A percentile compares a stretch with the other conserved stretches of the same genome.
Evolutionary conservation across 2,329 filamentous ascomycete species (phyloP).

Genomic region (Curvularia spicifera): DNA sequence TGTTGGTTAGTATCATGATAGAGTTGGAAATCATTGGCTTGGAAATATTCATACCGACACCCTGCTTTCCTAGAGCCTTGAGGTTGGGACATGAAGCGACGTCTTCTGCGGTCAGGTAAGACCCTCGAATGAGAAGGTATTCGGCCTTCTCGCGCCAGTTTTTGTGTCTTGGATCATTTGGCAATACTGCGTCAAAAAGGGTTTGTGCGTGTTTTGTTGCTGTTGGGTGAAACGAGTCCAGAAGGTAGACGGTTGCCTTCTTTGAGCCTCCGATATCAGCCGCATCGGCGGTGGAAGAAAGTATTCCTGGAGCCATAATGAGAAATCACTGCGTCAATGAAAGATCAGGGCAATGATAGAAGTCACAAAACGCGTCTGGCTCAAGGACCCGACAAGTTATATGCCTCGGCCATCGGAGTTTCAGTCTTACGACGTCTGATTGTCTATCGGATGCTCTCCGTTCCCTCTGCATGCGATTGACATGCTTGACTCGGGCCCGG

Average conservation of each 20-base stretch:
- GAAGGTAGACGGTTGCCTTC: constrained; percentile 51
- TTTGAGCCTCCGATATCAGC: not conserved
- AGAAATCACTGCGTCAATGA: not conserved
- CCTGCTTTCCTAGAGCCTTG: constrained; percentile 56
- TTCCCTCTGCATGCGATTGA: not conserved
- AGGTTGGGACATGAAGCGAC: constrained; percentile 48
- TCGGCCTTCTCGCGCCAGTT: constrained; percentile 54
- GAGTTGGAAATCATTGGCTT: not conserved
- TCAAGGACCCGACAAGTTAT: not conserved
- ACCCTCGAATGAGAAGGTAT: constrained; percentile 51
- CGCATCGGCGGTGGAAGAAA: not conserved
- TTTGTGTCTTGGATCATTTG: constrained; percentile 42
- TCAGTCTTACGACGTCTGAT: not conserved
- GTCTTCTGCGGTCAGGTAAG: constrained; percentile 50
- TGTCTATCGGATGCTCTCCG: not conserved
- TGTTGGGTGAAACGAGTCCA: constrained; percentile 51
- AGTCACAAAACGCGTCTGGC: not conserved
- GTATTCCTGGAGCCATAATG: not conserved
- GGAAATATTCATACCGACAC: constrained; percentile 48
- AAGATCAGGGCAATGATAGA: not conserved
- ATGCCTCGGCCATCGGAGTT: not conserved
- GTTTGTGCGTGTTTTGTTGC: constrained; percentile 47
- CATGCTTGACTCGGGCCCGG: not conserved
- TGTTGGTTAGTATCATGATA: not conserved
- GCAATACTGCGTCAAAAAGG: constrained; percentile 51